Percentiles rank a stretch among this genome's conserved stretches.
Conservation (phyloP, 176 grass and related monocot genomes). For the Microstegium vimineum region DNA sequence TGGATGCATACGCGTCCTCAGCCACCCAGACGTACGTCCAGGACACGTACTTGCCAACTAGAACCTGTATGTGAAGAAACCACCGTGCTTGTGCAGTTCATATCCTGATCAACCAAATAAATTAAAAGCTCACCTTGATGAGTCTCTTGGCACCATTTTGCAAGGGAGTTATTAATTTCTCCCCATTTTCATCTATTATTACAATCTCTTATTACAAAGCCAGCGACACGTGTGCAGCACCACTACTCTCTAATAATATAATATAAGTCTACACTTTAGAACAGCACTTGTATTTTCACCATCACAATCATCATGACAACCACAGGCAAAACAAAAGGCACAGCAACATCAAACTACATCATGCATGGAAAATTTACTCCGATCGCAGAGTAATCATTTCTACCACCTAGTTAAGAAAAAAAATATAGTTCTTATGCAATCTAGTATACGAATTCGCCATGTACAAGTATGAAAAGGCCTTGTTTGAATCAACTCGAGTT, state of each 20-base stretch:
- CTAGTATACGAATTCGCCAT: too few species aligned
- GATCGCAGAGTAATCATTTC: not conserved
- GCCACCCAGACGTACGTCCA: not conserved
- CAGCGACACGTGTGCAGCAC: not conserved
- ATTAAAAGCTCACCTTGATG: not conserved
- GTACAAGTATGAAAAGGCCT: too few species aligned
- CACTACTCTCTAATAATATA: not conserved
- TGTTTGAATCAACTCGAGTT: too few species aligned
- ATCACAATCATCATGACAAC: not conserved
- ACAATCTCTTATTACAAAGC: too few species aligned
- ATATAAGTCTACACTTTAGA: not conserved
- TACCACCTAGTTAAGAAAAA: not conserved
- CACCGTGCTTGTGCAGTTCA: not conserved
- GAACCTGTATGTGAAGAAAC: too few species aligned
- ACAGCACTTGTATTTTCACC: not conserved
- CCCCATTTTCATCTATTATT: not conserved
- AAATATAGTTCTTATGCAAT: too few species aligned
- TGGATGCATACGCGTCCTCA: not conserved
- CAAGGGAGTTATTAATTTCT: not conserved
- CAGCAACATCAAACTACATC: not conserved
- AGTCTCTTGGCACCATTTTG: not conserved
- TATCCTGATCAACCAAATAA: not conserved
- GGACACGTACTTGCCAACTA: too few species aligned
- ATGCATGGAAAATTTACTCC: not conserved
- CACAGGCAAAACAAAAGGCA: not conserved